Evolutionary conservation across 1,139 yeast genomes (phyloP).

Genomic region (Casaregolazyma suthepensis): DNA sequence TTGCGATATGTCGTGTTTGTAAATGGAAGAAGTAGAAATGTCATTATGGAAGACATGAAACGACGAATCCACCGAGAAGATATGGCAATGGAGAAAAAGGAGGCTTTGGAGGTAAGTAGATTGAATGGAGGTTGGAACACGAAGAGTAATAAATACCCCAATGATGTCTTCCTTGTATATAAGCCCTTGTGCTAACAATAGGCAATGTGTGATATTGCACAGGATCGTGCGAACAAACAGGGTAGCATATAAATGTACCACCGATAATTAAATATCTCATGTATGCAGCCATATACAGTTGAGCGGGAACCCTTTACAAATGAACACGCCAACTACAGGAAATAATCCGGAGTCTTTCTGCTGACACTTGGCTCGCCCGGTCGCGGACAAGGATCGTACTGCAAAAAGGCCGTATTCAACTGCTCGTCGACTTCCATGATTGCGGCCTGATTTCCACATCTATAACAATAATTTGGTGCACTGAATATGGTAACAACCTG

Average conservation of each 20-base stretch:
- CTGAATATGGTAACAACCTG: constrained; percentile 91
- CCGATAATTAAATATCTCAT: not conserved
- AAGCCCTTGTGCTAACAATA: constrained; percentile 9
- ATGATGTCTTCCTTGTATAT: too few species aligned
- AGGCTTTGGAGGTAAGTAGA: constrained; percentile 54
- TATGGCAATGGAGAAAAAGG: constrained; percentile 48
- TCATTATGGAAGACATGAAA: constrained; percentile 61
- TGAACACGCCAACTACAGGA: constrained; percentile 45
- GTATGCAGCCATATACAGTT: not conserved
- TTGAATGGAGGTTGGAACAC: constrained; percentile 35
- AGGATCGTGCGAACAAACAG: constrained; percentile 51
- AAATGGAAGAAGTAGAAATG: constrained; percentile 66
- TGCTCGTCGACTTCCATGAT: constrained; percentile 92
- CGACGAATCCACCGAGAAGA: constrained; percentile 51
- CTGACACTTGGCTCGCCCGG: constrained; percentile 97
- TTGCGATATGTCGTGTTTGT: constrained; percentile 87
- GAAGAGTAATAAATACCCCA: too few species aligned
- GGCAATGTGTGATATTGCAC: constrained; percentile 88
- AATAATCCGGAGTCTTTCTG: constrained; percentile 96
- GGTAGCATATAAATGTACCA: not conserved
- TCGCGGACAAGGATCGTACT: constrained; percentile 90
- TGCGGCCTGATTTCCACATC: constrained; percentile 99
- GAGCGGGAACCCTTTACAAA: not conserved
- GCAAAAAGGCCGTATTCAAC: constrained; percentile 60
- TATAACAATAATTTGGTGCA: constrained; percentile 94